Evolutionary conservation across 225 moss, liverwort and hornwort species (phyloP).

Genomic region (Climacium dendroides): DNA sequence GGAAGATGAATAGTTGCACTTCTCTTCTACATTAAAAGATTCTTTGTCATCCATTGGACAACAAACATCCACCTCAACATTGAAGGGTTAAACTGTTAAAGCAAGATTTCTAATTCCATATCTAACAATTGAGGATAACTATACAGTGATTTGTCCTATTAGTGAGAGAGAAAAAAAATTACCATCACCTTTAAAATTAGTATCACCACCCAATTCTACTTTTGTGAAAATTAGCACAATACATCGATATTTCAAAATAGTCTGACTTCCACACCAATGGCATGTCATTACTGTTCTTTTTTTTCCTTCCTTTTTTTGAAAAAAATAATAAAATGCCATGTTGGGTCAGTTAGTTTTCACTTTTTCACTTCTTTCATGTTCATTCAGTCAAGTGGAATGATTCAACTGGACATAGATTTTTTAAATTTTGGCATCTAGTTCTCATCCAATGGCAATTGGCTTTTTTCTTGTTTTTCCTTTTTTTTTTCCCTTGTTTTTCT

Average conservation of each 20-base stretch:
- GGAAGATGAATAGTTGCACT: too few relatives aligned
- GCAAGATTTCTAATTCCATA: neutral
- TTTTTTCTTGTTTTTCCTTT: too few relatives aligned
- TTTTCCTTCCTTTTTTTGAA: too few relatives aligned
- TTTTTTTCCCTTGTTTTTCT: too few relatives aligned
- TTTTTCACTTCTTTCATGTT: neutral
- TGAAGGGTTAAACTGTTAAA: too few relatives aligned
- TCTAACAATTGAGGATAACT: neutral
- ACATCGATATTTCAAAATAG: neutral
- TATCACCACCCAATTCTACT: neutral
- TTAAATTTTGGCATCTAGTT: neutral
- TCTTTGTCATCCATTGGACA: too few relatives aligned
- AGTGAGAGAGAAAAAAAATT: too few relatives aligned
- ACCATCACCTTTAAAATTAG: neutral
- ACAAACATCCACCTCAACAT: too few relatives aligned
- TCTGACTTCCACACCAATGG: neutral
- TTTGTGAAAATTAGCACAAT: neutral
- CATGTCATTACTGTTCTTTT: fast-evolving
- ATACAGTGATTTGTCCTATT: neutral
- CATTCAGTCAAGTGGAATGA: neutral
- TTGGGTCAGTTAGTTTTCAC: too few relatives aligned
- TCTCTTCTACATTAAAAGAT: too few relatives aligned
- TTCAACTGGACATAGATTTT: neutral
- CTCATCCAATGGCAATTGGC: neutral
- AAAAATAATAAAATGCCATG: neutral